These are phyloP conservation scores for Penicillium sp. DNA, from an alignment of 2,329 filamentous ascomycete species.

Conservation along the genomic window DNA sequence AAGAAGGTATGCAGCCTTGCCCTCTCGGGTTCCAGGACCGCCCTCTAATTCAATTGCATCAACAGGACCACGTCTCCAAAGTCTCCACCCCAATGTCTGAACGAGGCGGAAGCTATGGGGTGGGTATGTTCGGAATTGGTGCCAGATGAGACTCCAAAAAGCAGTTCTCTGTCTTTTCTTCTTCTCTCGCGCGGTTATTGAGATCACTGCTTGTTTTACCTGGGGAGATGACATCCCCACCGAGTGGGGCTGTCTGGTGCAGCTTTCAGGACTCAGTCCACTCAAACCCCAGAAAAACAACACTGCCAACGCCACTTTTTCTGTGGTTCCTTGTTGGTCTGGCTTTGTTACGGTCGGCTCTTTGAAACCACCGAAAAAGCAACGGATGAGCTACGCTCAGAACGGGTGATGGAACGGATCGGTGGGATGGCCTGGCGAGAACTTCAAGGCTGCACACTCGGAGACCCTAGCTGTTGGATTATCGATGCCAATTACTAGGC, in stretches of 20 bases:
- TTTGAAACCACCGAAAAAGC: not conserved
- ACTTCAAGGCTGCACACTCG: not conserved
- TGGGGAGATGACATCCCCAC: not conserved
- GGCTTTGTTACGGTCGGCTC: not conserved
- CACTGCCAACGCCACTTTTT: not conserved
- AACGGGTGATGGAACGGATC: not conserved
- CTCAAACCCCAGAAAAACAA: not conserved
- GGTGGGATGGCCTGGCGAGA: not conserved
- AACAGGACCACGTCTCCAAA: constrained; percentile 43
- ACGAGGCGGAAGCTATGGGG: constrained; percentile 42
- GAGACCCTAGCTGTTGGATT: not conserved
- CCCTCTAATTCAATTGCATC: not conserved
- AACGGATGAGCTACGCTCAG: not conserved
- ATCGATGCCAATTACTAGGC: not conserved
- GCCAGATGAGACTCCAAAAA: constrained; percentile 36
- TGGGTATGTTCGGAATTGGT: constrained; percentile 47
- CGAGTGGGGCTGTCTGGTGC: not conserved
- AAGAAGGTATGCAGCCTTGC: constrained; percentile 44
- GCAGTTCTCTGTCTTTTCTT: constrained; percentile 9
- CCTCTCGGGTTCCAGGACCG: not conserved
- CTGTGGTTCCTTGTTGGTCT: not conserved
- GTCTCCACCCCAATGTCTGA: constrained; percentile 41
- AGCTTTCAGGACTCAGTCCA: not conserved
- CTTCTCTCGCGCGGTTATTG: constrained; percentile 4
- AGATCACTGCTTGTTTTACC: not conserved